Evolutionary conservation across 2,329 filamentous ascomycete genomes (phyloP).

Genomic region (Anthostomella pinea): DNA sequence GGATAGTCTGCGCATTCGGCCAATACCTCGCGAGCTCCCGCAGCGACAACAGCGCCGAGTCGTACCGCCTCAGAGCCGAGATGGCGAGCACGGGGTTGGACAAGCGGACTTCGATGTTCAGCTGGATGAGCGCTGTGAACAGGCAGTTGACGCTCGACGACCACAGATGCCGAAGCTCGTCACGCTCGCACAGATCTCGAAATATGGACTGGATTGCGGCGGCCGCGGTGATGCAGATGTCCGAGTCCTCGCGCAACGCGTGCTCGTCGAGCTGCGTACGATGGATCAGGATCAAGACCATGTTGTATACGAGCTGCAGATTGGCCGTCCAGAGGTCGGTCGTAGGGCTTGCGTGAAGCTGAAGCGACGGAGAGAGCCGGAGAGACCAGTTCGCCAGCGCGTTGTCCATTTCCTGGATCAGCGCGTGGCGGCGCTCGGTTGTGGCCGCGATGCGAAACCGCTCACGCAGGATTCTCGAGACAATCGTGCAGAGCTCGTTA

Average conservation of each 20-base stretch:
- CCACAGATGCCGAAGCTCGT: slow-evolving; percentile 10
- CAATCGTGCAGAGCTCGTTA: slow-evolving; percentile 6
- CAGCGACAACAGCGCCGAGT: slow-evolving; percentile 18
- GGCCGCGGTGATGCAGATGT: slow-evolving; percentile 14
- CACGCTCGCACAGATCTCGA: slow-evolving; percentile 8
- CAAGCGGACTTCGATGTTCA: slow-evolving; percentile 18
- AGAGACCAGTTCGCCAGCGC: slow-evolving; percentile 15
- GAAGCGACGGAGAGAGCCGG: slow-evolving; percentile 2
- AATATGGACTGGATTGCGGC: slow-evolving; percentile 11
- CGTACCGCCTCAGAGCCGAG: slow-evolving; percentile 18
- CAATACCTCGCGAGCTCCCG: slow-evolving; percentile 17
- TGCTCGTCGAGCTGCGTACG: slow-evolving; percentile 3
- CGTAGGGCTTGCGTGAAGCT: too few relatives aligned
- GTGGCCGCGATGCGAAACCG: slow-evolving; percentile 5
- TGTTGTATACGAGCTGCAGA: slow-evolving; percentile 16
- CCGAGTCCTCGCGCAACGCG: slow-evolving; percentile 8
- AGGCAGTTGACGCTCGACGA: slow-evolving; percentile 14
- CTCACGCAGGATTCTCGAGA: slow-evolving; percentile 7
- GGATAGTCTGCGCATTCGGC: slow-evolving; percentile 20
- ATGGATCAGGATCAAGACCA: slow-evolving; percentile 11
- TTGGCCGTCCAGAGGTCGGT: slow-evolving; percentile 8
- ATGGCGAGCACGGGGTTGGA: slow-evolving; percentile 21
- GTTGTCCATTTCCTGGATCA: slow-evolving; percentile 11
- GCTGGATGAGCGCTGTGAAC: slow-evolving; percentile 21
- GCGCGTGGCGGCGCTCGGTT: slow-evolving; percentile 1